Conservation (phyloP, 2,329 filamentous ascomycete genomes). For the Diaporthe citrichinensis region DNA sequence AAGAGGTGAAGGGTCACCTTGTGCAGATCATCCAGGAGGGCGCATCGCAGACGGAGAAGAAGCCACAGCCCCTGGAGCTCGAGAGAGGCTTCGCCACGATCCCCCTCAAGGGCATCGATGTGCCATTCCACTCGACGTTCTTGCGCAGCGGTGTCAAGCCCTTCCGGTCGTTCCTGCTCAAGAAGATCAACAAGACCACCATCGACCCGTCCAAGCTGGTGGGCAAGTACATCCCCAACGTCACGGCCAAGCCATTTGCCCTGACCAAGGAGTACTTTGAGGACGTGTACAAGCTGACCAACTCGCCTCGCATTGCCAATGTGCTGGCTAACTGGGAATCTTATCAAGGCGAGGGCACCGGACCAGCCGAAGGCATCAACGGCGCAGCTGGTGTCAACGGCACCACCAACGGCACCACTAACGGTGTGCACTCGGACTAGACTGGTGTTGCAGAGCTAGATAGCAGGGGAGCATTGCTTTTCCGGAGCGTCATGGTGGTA, state of each 20-base stretch:
- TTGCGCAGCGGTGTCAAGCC: constrained; percentile 98
- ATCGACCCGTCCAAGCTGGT: constrained; percentile 97
- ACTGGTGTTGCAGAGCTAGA: background rate
- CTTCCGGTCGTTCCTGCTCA: constrained; percentile 97
- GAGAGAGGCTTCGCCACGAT: constrained; percentile 98
- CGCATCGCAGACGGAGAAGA: constrained; percentile 87
- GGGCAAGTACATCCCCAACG: constrained; percentile 99
- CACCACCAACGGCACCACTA: constrained; percentile 28
- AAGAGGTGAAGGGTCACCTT: constrained; percentile 91
- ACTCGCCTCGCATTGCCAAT: constrained; percentile 81
- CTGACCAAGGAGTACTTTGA: constrained; percentile 99
- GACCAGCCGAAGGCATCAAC: constrained; percentile 39
- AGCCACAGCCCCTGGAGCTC: constrained; percentile 89
- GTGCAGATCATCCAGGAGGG: constrained; percentile 92
- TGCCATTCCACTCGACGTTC: constrained; percentile 99
- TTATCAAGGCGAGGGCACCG: constrained; percentile 69
- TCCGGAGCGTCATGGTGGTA: background rate
- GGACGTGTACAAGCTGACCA: constrained; percentile 96
- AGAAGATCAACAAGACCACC: constrained; percentile 99
- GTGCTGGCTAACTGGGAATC: constrained; percentile 90
- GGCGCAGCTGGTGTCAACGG: constrained; percentile 36
- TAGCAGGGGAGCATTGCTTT: background rate
- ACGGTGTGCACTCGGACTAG: constrained; percentile 37
- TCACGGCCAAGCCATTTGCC: constrained; percentile 95
- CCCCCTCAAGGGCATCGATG: constrained; percentile 95